These are phyloP conservation scores for Guyanaporus albipodus DNA, from an alignment of 768 basidiomycete species.

Conservation along the genomic window DNA sequence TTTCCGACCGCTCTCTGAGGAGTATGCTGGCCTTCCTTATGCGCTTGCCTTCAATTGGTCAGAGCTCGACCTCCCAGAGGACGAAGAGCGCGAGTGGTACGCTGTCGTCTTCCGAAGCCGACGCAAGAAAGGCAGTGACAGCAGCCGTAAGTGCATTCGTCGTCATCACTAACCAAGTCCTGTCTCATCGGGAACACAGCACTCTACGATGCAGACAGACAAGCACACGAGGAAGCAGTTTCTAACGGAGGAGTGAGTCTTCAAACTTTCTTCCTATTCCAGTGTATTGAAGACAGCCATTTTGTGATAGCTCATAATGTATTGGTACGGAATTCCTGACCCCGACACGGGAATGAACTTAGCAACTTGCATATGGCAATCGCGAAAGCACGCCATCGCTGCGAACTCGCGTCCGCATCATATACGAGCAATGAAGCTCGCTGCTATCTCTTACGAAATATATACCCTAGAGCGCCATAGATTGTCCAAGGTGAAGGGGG, in stretches of 20 bases:
- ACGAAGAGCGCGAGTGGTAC: slow-evolving; percentile 86
- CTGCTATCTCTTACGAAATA: slow-evolving; percentile 69
- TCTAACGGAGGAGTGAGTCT: slow-evolving; percentile 73
- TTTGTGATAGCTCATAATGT: slow-evolving; percentile 63
- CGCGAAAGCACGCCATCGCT: slow-evolving; percentile 74
- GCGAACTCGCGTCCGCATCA: slow-evolving; percentile 82
- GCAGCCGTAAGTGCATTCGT: slow-evolving; percentile 45
- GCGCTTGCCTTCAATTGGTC: slow-evolving; percentile 86
- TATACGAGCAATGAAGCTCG: slow-evolving; percentile 76
- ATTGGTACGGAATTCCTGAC: slow-evolving; percentile 91
- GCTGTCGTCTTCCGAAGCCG: slow-evolving; percentile 85
- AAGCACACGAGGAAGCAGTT: slow-evolving; percentile 92
- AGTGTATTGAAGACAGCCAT: slow-evolving; percentile 3
- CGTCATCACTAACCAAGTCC: background rate
- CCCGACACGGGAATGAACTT: slow-evolving; percentile 77
- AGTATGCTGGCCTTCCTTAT: slow-evolving; percentile 68
- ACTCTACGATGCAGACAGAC: slow-evolving; percentile 81
- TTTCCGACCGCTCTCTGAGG: slow-evolving; percentile 55
- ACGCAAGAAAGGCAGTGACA: slow-evolving; percentile 67
- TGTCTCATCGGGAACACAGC: slow-evolving; percentile 37
- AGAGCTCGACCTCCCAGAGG: slow-evolving; percentile 58
- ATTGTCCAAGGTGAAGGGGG: slow-evolving; percentile 63
- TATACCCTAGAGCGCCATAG: slow-evolving; percentile 77
- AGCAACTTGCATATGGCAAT: slow-evolving; percentile 96
- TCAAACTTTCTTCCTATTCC: background rate